These are phyloP conservation scores for Ceratobasidium sp. DNA, from an alignment of 1,284 basidiomycete species.

Conservation along the genomic window DNA sequence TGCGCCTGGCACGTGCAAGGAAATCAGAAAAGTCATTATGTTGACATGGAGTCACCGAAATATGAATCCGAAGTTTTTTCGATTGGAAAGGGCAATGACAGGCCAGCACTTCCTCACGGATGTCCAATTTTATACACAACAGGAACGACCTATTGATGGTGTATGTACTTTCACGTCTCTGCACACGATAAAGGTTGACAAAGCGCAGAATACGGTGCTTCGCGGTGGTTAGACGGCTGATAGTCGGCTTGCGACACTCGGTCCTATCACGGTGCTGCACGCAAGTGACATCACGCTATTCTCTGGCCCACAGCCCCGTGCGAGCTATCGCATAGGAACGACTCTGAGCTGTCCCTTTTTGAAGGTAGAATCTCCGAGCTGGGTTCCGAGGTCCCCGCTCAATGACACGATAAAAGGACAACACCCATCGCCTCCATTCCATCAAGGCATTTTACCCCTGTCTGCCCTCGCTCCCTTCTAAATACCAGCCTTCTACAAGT, in stretches of 20 bases:
- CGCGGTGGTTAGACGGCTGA: conserved; percentile 39
- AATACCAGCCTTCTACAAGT: conserved; percentile 6
- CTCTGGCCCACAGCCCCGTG: conserved; percentile 16
- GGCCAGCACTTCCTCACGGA: conserved; percentile 13
- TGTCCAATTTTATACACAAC: not conserved
- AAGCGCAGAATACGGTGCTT: conserved; percentile 13
- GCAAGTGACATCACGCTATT: conserved; percentile 39
- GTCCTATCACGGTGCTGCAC: conserved; percentile 33
- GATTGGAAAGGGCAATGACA: conserved; percentile 6
- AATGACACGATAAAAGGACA: conserved; percentile 22
- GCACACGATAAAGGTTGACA: conserved; percentile 13
- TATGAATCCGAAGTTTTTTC: conserved; percentile 22
- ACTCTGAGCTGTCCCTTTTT: conserved; percentile 10
- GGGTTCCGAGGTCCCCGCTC: conserved; percentile 2
- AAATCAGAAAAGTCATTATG: not conserved
- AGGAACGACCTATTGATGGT: conserved; percentile 35
- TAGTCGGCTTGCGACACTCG: conserved; percentile 35
- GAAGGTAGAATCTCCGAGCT: conserved; percentile 28
- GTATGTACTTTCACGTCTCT: conserved; percentile 35
- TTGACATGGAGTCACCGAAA: not conserved
- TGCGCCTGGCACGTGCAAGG: not conserved
- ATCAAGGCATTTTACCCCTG: conserved; percentile 5
- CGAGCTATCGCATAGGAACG: conserved; percentile 14
- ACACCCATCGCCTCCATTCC: not conserved
- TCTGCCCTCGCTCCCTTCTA: conserved; percentile 13